A percentile compares a stretch with the other conserved stretches of the same genome.
Evolutionary conservation across 495 filamentous ascomycete species (phyloP).

Genomic region (Neurospora cerealis): DNA sequence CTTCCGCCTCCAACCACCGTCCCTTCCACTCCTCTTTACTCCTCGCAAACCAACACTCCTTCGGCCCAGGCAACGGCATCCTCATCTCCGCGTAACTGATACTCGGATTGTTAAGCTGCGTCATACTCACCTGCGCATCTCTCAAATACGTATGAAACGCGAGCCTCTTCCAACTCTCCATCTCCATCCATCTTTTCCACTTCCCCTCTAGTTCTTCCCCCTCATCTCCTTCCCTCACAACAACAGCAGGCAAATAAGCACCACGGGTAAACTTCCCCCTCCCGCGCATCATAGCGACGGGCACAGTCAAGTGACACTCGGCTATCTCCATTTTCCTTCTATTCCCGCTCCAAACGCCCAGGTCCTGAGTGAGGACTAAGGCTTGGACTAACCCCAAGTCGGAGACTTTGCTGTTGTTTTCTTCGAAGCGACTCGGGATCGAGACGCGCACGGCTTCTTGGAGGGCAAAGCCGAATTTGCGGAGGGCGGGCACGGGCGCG

Average conservation of each 20-base stretch:
- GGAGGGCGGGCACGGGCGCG: slow-evolving; percentile 44
- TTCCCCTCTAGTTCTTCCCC: slow-evolving; percentile 41
- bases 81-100: slow-evolving; percentile 57
- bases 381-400: slow-evolving; percentile 47
- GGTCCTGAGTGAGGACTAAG: slow-evolving; percentile 43
- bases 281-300: slow-evolving; percentile 9
- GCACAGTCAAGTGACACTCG: slow-evolving; percentile 39
- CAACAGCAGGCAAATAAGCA: background rate
- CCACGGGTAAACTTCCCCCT: background rate
- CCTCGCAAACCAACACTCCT: slow-evolving; percentile 46
- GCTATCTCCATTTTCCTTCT: no score
- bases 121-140: slow-evolving; percentile 49
- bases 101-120: slow-evolving; percentile 43
- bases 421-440: slow-evolving; percentile 34
- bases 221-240: slow-evolving; percentile 20
- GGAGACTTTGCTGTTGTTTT: slow-evolving; percentile 45
- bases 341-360: no score
- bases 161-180: slow-evolving; percentile 47
- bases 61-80: slow-evolving; percentile 45
- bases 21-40: slow-evolving; percentile 48
- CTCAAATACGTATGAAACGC: slow-evolving; percentile 47
- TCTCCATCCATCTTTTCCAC: slow-evolving; percentile 50
- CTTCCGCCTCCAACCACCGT: slow-evolving; percentile 27
- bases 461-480: slow-evolving; percentile 53
- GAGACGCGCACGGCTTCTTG: slow-evolving; percentile 46